Percentiles rank a stretch among this genome's conserved stretches.
Conservation (phyloP, 2,329 filamentous ascomycete genomes). For the Beauveria rudraprayagi region DNA sequence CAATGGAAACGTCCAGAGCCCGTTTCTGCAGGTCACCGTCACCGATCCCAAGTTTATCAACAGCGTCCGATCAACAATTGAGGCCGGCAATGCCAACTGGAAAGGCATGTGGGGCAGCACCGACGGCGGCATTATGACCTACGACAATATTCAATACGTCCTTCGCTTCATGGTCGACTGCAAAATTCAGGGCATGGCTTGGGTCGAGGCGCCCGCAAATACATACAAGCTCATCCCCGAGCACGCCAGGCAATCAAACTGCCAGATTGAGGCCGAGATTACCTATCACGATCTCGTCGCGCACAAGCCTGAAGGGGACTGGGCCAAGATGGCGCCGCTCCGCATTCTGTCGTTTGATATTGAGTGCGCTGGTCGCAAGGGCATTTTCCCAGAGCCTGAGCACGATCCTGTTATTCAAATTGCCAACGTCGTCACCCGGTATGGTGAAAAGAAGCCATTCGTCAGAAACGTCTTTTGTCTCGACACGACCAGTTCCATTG, state of each 20-base stretch:
- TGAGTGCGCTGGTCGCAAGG: constrained; percentile 94
- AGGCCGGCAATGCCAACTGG: constrained; percentile 74
- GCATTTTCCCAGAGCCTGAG: constrained; percentile 89
- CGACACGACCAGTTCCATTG: constrained; percentile 84
- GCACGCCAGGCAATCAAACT: constrained; percentile 72
- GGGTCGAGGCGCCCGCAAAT: constrained; percentile 76
- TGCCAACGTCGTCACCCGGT: constrained; percentile 87
- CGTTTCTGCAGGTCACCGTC: constrained; percentile 89
- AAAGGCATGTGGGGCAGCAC: constrained; percentile 76
- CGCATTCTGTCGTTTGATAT: constrained; percentile 96
- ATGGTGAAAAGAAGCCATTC: constrained; percentile 93
- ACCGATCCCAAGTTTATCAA: constrained; percentile 80
- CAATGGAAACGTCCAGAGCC: constrained; percentile 84
- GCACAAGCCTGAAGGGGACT: constrained; percentile 84
- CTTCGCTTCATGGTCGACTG: constrained; percentile 97
- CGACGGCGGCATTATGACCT: constrained; percentile 71
- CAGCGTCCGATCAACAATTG: constrained; percentile 66
- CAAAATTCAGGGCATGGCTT: constrained; percentile 90
- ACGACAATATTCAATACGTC: constrained; percentile 93
- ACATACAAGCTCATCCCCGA: constrained; percentile 64
- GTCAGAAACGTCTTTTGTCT: constrained; percentile 94
- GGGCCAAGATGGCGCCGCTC: constrained; percentile 95
- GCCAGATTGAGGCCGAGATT: constrained; percentile 88
- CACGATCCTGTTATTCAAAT: constrained; percentile 96
- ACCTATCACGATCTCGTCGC: constrained; percentile 77